Conservation (phyloP, 2,329 filamentous ascomycete genomes). For the Ilyonectria robusta region DNA sequence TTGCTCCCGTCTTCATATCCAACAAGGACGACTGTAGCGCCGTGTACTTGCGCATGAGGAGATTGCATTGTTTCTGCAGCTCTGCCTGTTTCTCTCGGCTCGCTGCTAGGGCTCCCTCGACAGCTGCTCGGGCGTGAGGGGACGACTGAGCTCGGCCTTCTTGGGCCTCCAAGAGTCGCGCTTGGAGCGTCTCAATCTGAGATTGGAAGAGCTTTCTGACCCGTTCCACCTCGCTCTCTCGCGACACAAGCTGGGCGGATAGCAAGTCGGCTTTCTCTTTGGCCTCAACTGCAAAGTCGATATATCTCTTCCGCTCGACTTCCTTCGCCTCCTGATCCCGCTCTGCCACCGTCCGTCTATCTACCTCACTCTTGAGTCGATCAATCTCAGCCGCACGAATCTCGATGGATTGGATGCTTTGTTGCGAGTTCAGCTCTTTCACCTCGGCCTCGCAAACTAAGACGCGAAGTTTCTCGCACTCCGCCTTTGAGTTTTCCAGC, state of each 20-base stretch:
- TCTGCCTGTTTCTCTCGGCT: slow-evolving; percentile 68
- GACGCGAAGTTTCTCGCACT: slow-evolving; percentile 75
- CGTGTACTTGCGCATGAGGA: slow-evolving; percentile 66
- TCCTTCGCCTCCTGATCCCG: slow-evolving; percentile 76
- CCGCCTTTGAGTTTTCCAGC: slow-evolving; percentile 69
- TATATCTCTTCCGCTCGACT: slow-evolving; percentile 69
- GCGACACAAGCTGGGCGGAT: slow-evolving; percentile 68
- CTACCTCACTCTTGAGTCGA: slow-evolving; percentile 70
- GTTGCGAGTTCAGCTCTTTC: slow-evolving; percentile 74
- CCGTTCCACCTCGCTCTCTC: slow-evolving; percentile 62
- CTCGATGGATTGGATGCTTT: slow-evolving; percentile 75
- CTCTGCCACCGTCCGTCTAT: slow-evolving; percentile 72
- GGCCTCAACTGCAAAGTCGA: slow-evolving; percentile 71
- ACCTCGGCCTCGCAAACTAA: slow-evolving; percentile 79
- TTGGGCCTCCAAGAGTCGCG: slow-evolving; percentile 59
- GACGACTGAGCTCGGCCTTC: slow-evolving; percentile 45
- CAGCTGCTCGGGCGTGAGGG: slow-evolving; percentile 52
- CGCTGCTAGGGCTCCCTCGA: slow-evolving; percentile 64
- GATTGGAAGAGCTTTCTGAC: slow-evolving; percentile 61
- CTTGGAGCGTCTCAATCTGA: slow-evolving; percentile 64
- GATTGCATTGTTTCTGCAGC: slow-evolving; percentile 65
- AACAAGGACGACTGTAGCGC: slow-evolving; percentile 65
- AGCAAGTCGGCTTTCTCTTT: slow-evolving; percentile 72
- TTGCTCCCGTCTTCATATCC: slow-evolving; percentile 59
- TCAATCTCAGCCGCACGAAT: slow-evolving; percentile 73